Base-by-base conservation (phyloP, 2,329 filamentous ascomycete genomes). In the Fusarium sp. region DNA sequence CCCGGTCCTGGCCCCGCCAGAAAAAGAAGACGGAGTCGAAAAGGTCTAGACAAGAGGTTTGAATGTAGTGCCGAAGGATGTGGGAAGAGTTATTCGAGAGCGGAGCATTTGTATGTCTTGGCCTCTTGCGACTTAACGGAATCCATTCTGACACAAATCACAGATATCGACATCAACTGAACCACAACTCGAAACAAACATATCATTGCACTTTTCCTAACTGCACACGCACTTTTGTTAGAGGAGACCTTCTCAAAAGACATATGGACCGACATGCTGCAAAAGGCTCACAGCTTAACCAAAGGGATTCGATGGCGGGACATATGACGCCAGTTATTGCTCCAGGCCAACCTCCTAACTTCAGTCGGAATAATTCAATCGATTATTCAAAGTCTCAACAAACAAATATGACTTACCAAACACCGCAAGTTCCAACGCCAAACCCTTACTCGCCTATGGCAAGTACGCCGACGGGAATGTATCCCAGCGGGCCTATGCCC, bases 181-280 rank as follows among this genome's bases (percentile, higher is more conserved):
- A 99, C 77, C 96, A 98, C 80, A 91, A 92, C 58, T 95, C 95
- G 19, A 97, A 97, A 80, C 93, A 96, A 76, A 97, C 97, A 56
- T 98, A 97, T 77, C 89, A 89, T 75, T 98, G 96, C 83, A 93
- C 96, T 75, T 97, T 94, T 74, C 92, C 93, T 20, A 93, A 94
- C 75, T 99, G 96, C 79, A 89, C 90, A 63, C 91, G 95, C 51
- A 90, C 92, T 32, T 99, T 98, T 81, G 95, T 98, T 59, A 90
- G 96, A 67, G 93, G 96, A 70, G 96, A 99, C 78, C 84, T 99
- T 60, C 94, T 96, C 76, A 91, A 96, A 75, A 90, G 92, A 41
- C 92, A 96, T 79, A 87, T 90, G 76, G 92, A 95, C 76, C 88
- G 92, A 43, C 92, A 95, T 79, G 92, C 89, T 14, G 92, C 91